Evolutionary conservation across 2,329 filamentous ascomycete species (phyloP).

Genomic region (Endocalyx cinctus): DNA sequence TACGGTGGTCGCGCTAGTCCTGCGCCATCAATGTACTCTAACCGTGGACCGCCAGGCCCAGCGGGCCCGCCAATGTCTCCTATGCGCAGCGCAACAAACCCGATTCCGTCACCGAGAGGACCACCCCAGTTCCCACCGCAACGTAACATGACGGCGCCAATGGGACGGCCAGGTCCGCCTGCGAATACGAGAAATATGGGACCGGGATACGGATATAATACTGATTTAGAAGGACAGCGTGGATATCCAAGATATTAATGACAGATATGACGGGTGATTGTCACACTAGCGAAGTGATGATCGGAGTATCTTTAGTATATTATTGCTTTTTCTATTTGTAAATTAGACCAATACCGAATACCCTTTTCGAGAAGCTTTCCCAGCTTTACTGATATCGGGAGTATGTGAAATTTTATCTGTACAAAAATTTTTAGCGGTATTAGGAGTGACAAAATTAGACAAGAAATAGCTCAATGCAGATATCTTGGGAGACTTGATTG

Average conservation of each 20-base stretch:
- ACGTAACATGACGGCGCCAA: conserved; percentile 42
- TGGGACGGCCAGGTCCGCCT: conserved; percentile 25
- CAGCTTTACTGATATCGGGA: too few species aligned
- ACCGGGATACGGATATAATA: conserved; percentile 25
- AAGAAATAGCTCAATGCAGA: too few species aligned
- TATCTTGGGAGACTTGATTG: too few species aligned
- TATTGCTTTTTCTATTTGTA: neutral
- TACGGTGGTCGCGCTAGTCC: conserved; percentile 28
- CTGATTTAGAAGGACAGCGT: conserved; percentile 18
- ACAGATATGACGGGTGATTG: conserved; percentile 5
- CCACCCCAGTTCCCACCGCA: conserved; percentile 34
- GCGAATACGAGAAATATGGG: conserved; percentile 20
- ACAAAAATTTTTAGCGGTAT: too few species aligned
- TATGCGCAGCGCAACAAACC: conserved; percentile 36
- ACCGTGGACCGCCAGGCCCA: conserved; percentile 13
- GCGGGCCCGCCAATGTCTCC: conserved; percentile 23
- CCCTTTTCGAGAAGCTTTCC: too few species aligned
- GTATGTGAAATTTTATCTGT: too few species aligned
- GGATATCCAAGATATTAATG: conserved; percentile 20
- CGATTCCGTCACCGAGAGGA: conserved; percentile 26
- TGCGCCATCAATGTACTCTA: conserved; percentile 25
- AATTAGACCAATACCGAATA: neutral
- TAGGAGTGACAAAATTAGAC: too few species aligned
- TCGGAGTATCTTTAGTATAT: neutral
- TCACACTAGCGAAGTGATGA: neutral